Conservation (phyloP, 1,139 yeast species). For the Arxiozyma heterogenica region DNA sequence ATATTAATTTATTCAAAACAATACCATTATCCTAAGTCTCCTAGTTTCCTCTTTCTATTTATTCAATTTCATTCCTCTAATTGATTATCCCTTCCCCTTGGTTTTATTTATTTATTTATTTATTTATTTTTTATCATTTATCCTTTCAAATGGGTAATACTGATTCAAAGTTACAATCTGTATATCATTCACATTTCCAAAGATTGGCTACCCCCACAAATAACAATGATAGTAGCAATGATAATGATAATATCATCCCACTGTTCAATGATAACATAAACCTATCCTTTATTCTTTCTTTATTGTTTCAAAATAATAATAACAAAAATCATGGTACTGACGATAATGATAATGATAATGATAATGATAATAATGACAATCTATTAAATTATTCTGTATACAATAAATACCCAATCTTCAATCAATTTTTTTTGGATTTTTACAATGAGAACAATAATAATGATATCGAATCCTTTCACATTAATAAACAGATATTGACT, state of each 20-base stretch:
- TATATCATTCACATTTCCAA: slow-evolving; percentile 46
- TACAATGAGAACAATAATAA: too few relatives aligned
- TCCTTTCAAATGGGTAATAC: slow-evolving; percentile 51
- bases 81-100: too few relatives aligned
- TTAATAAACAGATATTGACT: slow-evolving; percentile 40
- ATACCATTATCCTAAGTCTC: too few relatives aligned
- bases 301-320: neutral
- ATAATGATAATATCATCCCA: neutral
- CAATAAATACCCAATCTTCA: neutral
- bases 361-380: slow-evolving; percentile 29
- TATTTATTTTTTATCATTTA: neutral
- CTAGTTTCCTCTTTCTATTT: too few relatives aligned
- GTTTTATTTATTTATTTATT: too few relatives aligned
- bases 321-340: neutral
- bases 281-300: neutral
- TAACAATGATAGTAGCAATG: neutral
- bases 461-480: neutral
- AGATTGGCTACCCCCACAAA: neutral
- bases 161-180: slow-evolving; percentile 50
- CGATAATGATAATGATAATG: slow-evolving; percentile 28
- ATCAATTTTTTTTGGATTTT: neutral
- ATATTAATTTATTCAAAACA: too few relatives aligned
- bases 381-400: neutral
- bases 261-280: slow-evolving; percentile 12
- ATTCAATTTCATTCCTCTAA: too few relatives aligned